A percentile compares a stretch with the other conserved stretches of the same genome.
Conservation (phyloP, 2,329 filamentous ascomycete genomes). For the Orbilia brochopaga region DNA sequence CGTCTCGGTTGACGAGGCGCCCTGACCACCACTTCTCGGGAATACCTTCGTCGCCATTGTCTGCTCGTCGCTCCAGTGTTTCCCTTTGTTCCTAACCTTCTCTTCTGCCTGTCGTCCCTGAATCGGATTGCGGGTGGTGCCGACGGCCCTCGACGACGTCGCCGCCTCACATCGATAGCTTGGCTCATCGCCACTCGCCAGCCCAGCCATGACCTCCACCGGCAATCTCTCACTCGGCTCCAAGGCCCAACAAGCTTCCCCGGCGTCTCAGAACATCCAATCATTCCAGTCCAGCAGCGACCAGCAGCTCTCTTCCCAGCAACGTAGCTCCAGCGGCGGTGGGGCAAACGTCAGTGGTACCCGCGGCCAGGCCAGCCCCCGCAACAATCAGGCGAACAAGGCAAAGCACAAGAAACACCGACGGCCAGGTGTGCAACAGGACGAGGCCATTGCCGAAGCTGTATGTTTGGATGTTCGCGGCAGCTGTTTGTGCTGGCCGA, state of each 20-base stretch:
- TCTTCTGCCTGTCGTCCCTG: neutral
- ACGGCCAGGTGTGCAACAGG: slow-evolving; percentile 68
- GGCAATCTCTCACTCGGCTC: slow-evolving; percentile 43
- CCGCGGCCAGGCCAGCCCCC: slow-evolving; percentile 59
- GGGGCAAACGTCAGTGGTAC: slow-evolving; percentile 9
- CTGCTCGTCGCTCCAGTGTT: neutral
- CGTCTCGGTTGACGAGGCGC: slow-evolving; percentile 49
- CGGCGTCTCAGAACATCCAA: slow-evolving; percentile 27
- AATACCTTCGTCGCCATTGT: neutral
- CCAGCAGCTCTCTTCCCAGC: slow-evolving; percentile 38
- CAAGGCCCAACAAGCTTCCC: slow-evolving; percentile 44
- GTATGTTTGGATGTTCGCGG: slow-evolving; percentile 62
- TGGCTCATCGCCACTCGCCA: slow-evolving; percentile 17
- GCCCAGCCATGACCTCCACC: slow-evolving; percentile 43
- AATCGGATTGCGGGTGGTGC: slow-evolving; percentile 3
- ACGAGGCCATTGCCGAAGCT: slow-evolving; percentile 84
- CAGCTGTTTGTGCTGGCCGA: neutral
- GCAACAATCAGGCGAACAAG: slow-evolving; percentile 76
- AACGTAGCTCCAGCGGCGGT: slow-evolving; percentile 34
- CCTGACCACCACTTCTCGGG: slow-evolving; percentile 9
- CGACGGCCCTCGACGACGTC: neutral
- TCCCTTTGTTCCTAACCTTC: neutral
- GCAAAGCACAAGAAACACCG: slow-evolving; percentile 85
- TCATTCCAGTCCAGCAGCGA: slow-evolving; percentile 30
- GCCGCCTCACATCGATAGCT: slow-evolving; percentile 13